A percentile compares a stretch with the other conserved stretches of the same genome.
Conservation (phyloP, 1,284 basidiomycete genomes). For the Garcileccinum viscosum region DNA sequence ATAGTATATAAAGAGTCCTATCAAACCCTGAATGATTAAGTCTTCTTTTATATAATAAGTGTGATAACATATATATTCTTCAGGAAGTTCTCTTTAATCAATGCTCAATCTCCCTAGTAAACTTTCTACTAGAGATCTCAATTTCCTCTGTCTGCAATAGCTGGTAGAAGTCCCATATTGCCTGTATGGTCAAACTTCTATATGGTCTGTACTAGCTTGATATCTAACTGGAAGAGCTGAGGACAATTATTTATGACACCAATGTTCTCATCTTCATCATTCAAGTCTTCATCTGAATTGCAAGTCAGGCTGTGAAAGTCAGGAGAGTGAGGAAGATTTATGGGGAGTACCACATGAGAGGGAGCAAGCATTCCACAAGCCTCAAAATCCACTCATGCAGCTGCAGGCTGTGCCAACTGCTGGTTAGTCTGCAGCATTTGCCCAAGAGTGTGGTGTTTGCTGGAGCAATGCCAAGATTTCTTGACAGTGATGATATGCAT, state of each 20-base stretch:
- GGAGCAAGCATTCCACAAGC: not conserved
- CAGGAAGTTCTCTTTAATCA: too few species aligned
- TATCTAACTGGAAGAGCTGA: not conserved
- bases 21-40: too few species aligned
- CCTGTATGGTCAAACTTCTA: too few species aligned
- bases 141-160: too few species aligned
- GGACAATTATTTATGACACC: not conserved
- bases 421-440: not conserved
- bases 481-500: slow-evolving; percentile 3
- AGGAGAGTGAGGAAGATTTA: not conserved
- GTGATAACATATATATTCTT: too few species aligned
- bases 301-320: not conserved
- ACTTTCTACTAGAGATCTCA: too few species aligned
- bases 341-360: not conserved
- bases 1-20: too few species aligned
- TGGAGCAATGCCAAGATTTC: not conserved
- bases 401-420: not conserved
- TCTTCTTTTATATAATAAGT: too few species aligned
- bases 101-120: too few species aligned
- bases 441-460: not conserved
- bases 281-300: not conserved
- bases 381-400: not conserved
- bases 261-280: not conserved
- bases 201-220: not conserved
- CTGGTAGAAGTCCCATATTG: too few species aligned